These are phyloP conservation scores for Gossypium ekmanianum DNA, from an alignment of 345 rosid genomes.

Conservation along the genomic window DNA sequence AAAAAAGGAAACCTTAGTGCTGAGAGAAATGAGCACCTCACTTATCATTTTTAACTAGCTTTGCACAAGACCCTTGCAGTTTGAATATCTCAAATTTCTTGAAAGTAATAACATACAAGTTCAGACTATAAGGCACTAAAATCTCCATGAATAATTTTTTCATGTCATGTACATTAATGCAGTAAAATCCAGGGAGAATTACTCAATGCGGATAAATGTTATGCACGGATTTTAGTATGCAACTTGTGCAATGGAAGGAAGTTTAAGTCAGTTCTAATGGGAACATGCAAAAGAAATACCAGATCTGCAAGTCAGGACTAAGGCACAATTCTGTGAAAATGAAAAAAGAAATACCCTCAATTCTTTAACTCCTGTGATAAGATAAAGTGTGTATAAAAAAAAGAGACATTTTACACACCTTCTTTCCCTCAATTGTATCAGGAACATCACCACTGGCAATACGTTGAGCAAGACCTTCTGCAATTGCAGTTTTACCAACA, in stretches of 20 bases:
- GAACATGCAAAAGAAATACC: background rate
- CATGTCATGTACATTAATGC: background rate
- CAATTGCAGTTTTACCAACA: conserved; percentile 99
- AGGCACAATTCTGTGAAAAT: background rate
- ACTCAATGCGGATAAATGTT: background rate
- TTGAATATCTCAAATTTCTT: background rate
- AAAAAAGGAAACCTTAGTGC: background rate
- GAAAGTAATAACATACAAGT: too few relatives aligned
- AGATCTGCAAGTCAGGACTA: background rate
- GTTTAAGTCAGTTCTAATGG: background rate
- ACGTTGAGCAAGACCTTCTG: conserved; percentile 98
- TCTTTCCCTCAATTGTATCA: conserved; percentile 94
- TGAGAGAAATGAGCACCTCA: background rate
- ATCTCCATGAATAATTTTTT: background rate
- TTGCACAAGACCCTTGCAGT: background rate
- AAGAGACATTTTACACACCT: conserved; percentile 36
- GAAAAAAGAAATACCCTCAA: background rate
- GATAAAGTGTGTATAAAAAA: background rate
- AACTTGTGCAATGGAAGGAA: background rate
- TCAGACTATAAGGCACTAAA: background rate
- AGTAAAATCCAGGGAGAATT: background rate
- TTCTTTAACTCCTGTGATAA: background rate
- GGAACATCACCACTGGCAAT: conserved; percentile 94
- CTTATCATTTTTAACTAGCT: background rate
- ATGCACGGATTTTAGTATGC: background rate